These are phyloP conservation scores for Erythrobasidium yunnanense DNA, from an alignment of 768 basidiomycete species.

Conservation along the genomic window DNA sequence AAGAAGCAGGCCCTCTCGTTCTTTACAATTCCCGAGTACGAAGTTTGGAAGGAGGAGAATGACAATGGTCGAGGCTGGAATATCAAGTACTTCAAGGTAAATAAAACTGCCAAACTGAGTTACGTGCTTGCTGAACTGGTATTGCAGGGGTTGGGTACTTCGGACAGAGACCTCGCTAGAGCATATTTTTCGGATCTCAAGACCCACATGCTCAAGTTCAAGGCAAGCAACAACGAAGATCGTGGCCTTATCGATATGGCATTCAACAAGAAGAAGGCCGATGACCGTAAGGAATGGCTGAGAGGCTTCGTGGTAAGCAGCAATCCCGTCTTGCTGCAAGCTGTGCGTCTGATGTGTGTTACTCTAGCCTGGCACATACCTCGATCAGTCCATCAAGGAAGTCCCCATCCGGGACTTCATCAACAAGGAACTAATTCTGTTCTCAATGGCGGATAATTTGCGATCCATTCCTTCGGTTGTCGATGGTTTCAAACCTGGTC, in stretches of 20 bases:
- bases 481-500: conserved; percentile 94
- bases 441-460: conserved; percentile 98
- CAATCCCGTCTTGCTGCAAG: not conserved
- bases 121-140: too few relatives aligned
- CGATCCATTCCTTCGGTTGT: conserved; percentile 90
- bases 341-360: not conserved
- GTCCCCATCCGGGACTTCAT: conserved; percentile 89
- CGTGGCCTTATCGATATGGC: conserved; percentile 86
- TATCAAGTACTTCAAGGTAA: conserved; percentile 92
- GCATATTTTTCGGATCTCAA: conserved; percentile 85
- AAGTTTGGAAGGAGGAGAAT: conserved; percentile 74
- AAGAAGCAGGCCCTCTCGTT: conserved; percentile 69
- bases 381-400: conserved; percentile 76
- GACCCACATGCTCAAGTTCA: conserved; percentile 90
- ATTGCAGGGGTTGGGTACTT: conserved; percentile 83
- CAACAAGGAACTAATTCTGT: conserved; percentile 91
- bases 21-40: conserved; percentile 95
- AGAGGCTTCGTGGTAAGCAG: conserved; percentile 76
- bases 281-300: conserved; percentile 96
- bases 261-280: conserved; percentile 98
- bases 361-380: conserved; percentile 73
- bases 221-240: conserved; percentile 66
- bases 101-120: conserved; percentile 35
- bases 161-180: conserved; percentile 74
- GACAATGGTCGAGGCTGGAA: conserved; percentile 68